A percentile compares a stretch with the other conserved stretches of the same genome.
These are phyloP conservation scores for Asterochloris erici DNA, from an alignment of 139 green algal species.

Conservation along the genomic window DNA sequence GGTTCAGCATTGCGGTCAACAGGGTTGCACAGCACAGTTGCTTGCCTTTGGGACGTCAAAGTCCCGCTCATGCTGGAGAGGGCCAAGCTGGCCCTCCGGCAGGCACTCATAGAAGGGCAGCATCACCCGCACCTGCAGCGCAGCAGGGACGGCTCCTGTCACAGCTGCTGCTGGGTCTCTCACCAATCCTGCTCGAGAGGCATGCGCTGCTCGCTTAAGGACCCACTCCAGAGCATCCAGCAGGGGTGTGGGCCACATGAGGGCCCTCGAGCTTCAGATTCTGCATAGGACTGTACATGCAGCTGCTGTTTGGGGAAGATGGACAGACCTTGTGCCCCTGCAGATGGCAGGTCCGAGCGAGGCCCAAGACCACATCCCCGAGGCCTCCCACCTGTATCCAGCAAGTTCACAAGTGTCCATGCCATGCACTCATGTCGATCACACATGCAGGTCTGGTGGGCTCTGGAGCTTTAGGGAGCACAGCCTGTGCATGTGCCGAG, in stretches of 20 bases:
- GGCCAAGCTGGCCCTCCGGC: slow-evolving; percentile 52
- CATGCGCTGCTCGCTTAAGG: too few relatives aligned
- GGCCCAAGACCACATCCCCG: slow-evolving; percentile 88
- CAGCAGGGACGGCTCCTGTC: too few relatives aligned
- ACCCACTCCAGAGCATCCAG: too few relatives aligned
- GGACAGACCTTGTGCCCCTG: slow-evolving; percentile 49
- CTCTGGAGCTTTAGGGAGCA: not conserved
- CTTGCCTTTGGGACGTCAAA: slow-evolving; percentile 73
- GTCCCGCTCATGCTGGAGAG: slow-evolving; percentile 65
- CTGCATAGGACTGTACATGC: too few relatives aligned
- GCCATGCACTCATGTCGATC: not conserved
- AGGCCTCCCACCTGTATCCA: slow-evolving; percentile 77
- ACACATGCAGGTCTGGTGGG: not conserved
- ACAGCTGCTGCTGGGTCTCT: too few relatives aligned
- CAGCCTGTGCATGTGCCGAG: not conserved
- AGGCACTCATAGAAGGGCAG: slow-evolving; percentile 91
- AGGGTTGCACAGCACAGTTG: too few relatives aligned
- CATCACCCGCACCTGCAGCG: slow-evolving; percentile 48
- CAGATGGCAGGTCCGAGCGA: slow-evolving; percentile 59
- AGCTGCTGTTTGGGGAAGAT: too few relatives aligned
- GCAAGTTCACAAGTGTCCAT: not conserved
- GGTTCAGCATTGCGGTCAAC: too few relatives aligned
- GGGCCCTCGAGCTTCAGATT: too few relatives aligned
- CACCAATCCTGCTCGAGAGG: slow-evolving; percentile 67
- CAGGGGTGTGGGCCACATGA: too few relatives aligned